Evolutionary conservation across 306 rosid species (phyloP), one percentile per base, ranked within the genome.

Genomic region (Nissolia schottii): DNA sequence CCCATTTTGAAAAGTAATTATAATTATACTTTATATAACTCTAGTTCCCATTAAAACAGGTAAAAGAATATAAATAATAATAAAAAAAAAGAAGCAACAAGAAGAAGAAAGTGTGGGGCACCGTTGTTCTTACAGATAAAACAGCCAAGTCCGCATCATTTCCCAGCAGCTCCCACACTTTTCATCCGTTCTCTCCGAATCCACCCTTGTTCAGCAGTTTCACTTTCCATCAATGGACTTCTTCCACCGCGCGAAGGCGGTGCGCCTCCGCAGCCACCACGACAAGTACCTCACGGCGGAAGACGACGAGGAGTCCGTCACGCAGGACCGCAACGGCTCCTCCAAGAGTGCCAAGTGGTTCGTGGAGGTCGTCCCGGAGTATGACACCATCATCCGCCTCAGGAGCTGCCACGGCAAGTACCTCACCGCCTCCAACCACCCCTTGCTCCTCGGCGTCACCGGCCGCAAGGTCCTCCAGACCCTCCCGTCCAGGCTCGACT

Each of bases 231-330:
- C n/a, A n/a, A 90, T 90, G 93, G 92, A 87, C 11, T 23, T 82
- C 25, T 92, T 90, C 80, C 84, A 67, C 75, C 71, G 85, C 19
- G 98, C 96, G 28, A 90, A 92, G 79, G 86, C 86, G 40, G 93
- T 92, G 55, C 81, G 96, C 0, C 91, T 92, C 31, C 78, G 89
- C 1, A 78, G 96, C 88, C 88, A 82, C 85, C 98, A 84, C 75
- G 88, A 88, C 64, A 92, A 90, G 84, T 92, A 88, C 74, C 96
- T 92, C 0, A 37, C 70, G 1, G 98, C 98, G 3, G 95, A 87
- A 0, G 96, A 90, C 4, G 96, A 92, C 62, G 89, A 92, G 18
- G 98, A 84, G 8, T 65, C 92, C 13, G 96, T 90, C 5, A 72
- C 53, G 69, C 98, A 90, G 51, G 95, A 85, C 50, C 79, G 93